A percentile compares a stretch with the other conserved stretches of the same genome.
Evolutionary conservation across 1,284 basidiomycete species (phyloP).

Genomic region (Puccinia coronata): DNA sequence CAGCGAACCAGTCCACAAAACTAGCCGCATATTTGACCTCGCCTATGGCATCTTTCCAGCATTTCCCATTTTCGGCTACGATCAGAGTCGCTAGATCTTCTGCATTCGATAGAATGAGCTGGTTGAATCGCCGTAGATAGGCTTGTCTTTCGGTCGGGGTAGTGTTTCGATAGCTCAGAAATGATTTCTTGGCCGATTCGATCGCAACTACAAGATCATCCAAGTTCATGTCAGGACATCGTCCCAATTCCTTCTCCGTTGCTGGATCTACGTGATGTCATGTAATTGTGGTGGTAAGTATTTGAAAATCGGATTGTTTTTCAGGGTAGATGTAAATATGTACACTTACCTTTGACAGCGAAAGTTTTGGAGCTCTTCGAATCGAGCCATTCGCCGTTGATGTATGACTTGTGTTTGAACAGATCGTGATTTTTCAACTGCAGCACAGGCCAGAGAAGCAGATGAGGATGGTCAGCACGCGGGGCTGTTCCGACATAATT

Average conservation of each 20-base stretch:
- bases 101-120: slow-evolving; percentile 72
- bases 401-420: slow-evolving; percentile 72
- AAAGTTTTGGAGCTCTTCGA: slow-evolving; percentile 73
- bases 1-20: slow-evolving; percentile 63
- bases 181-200: slow-evolving; percentile 71
- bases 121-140: slow-evolving; percentile 71
- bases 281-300: no score
- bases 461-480: no score
- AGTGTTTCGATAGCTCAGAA: slow-evolving; percentile 67
- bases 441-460: neutral
- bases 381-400: slow-evolving; percentile 79
- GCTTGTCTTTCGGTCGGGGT: slow-evolving; percentile 70
- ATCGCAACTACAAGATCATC: slow-evolving; percentile 79
- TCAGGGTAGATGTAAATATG: neutral
- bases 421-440: slow-evolving; percentile 71
- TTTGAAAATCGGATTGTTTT: slow-evolving; percentile 8
- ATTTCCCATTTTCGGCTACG: slow-evolving; percentile 82
- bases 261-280: slow-evolving; percentile 91
- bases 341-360: slow-evolving; percentile 66
- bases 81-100: slow-evolving; percentile 81
- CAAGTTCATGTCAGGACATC: slow-evolving; percentile 80
- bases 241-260: slow-evolving; percentile 74
- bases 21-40: slow-evolving; percentile 36
- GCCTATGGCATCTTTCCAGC: slow-evolving; percentile 76
- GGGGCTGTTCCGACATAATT: no score